These are phyloP conservation scores for Salvia sclarea DNA, from an alignment of 305 asterid genomes.

Conservation along the genomic window DNA sequence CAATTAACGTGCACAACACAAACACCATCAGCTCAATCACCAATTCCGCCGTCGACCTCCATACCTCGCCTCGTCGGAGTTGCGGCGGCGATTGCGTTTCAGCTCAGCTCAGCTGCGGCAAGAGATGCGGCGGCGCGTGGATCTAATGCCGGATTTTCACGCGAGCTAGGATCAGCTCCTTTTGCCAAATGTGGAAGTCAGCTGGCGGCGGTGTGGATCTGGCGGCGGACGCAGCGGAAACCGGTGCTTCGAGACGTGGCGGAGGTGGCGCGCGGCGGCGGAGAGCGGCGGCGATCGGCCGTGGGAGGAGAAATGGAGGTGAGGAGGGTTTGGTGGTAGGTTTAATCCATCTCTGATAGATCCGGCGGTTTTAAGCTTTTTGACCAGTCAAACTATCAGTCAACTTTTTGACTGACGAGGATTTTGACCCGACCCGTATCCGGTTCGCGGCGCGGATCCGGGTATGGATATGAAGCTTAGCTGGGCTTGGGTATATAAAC, in stretches of 20 bases:
- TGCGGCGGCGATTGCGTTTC: neutral
- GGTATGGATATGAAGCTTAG: neutral
- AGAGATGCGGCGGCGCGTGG: constrained; percentile 12
- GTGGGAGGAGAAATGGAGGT: constrained; percentile 24
- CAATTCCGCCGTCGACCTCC: constrained; percentile 31
- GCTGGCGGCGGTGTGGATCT: constrained; percentile 27
- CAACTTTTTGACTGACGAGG: neutral
- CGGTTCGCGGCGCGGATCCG: neutral
- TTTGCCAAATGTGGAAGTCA: neutral
- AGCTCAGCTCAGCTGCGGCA: constrained; percentile 17
- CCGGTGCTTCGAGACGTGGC: neutral
- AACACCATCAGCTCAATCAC: constrained; percentile 39
- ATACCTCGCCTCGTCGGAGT: constrained; percentile 21
- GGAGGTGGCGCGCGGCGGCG: constrained; percentile 24
- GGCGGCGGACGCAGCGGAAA: neutral
- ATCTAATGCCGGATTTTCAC: constrained; percentile 20
- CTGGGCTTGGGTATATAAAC: neutral
- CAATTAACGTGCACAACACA: constrained; percentile 51
- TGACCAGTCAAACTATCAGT: constrained; percentile 39
- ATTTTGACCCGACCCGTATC: constrained; percentile 11
- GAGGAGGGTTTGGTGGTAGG: constrained; percentile 36
- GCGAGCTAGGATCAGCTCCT: constrained; percentile 3
- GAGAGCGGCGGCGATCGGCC: constrained; percentile 35
- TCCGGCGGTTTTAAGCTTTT: constrained; percentile 31
- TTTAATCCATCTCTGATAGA: constrained; percentile 29